Base-by-base conservation (phyloP, 768 basidiomycete species). In the Auricularia sp. region DNA sequence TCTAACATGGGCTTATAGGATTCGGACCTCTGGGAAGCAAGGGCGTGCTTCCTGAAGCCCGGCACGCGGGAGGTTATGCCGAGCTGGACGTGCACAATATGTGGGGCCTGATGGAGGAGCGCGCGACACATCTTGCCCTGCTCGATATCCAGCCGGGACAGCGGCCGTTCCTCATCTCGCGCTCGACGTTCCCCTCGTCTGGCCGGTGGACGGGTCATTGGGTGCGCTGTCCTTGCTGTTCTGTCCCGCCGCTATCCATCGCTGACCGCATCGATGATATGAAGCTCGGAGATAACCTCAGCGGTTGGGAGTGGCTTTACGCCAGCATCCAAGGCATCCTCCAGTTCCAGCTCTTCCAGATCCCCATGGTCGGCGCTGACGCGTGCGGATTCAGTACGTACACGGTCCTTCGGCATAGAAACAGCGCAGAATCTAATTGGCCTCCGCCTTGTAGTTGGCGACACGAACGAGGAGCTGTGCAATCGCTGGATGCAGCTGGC, bases 401-500 rank as follows among this genome's bases (percentile, higher is more conserved):
- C 29, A 29, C 29, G 29, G 29, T 29, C 29, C 29, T 29, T 29
- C 29, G 2, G 29, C 29, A 29, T 29, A 29, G 29, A 29, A 2
- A 3, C 29, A 29, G 29, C 29, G 29, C 29, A 29, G 29, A 29
- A 29, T 64, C 58, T 8, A 33, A 2, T 65, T 39, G 36, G 62
- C 58, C 64, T 68, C 61, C 67, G n/a, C 47, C n/a, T 12, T 18
- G 47, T 39, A 78, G 72, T 47, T 66, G 83, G 77, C 2, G 90
- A 91, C 71, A 85, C 86, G 5, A 83, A 89, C 68, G 90, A 92
- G 72, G 89, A 91, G 71, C 79, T 93, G 10, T 88, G 88, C 74
- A 86, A 85, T 66, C 82, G 91, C n/a, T 93, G 91, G 91, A 91
- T 90, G 88, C 85, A 87, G 72, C 80, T 91, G 18, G 79, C 87